phyloP scores from a whole-genome alignment of 331 rosid genomes.

The Dryas integrifolia region DNA sequence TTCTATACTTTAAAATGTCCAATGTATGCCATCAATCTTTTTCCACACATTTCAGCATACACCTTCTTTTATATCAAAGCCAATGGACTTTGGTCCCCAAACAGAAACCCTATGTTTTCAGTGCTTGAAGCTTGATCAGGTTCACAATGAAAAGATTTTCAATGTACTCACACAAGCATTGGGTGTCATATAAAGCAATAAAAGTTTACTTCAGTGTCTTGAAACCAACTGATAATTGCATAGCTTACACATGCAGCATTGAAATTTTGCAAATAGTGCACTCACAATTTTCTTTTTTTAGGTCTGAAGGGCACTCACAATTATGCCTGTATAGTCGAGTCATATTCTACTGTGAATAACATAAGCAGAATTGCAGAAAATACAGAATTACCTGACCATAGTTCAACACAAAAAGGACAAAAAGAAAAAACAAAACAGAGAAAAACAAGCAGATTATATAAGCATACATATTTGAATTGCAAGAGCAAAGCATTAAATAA shows the following conservation, averaged over 20 bases:
- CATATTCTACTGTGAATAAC: neutral
- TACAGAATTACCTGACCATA: neutral
- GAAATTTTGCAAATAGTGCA: neutral
- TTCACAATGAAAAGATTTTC: neutral
- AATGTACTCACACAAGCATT: neutral
- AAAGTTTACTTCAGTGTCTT: neutral
- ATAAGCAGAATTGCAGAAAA: neutral
- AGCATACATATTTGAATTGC: neutral
- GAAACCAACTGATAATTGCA: neutral
- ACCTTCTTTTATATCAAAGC: no score
- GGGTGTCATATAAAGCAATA: constrained; percentile 2
- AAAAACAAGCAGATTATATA: neutral
- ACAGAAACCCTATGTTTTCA: no score
- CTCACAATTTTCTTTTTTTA: neutral
- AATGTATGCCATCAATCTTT: no score
- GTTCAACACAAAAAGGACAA: neutral
- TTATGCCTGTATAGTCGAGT: neutral
- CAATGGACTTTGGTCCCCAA: no score
- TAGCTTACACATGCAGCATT: neutral
- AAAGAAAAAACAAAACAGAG: neutral
- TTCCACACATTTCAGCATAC: no score
- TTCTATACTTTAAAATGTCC: no score
- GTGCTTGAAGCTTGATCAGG: neutral
- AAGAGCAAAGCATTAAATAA: neutral
- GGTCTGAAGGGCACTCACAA: neutral